A percentile compares a stretch with the other conserved stretches of the same genome.
These are phyloP conservation scores for Kluyveromyces lactis DNA, from an alignment of 805 yeast genomes.

Conservation along the genomic window DNA sequence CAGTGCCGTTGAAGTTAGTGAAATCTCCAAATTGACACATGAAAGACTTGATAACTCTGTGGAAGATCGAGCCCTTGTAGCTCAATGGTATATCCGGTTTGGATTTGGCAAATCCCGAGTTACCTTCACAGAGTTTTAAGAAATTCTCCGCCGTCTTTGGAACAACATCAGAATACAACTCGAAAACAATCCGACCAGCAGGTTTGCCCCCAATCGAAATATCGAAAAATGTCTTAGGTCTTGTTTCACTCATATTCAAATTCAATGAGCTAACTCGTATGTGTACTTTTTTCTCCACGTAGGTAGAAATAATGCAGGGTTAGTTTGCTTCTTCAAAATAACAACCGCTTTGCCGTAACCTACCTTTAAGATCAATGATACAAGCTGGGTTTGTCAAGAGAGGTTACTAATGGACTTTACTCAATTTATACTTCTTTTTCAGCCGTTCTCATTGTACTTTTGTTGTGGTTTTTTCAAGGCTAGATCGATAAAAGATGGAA, in stretches of 20 bases:
- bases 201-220: constrained; percentile 61
- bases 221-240: constrained; percentile 66
- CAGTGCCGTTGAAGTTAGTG: constrained; percentile 63
- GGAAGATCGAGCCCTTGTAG: constrained; percentile 85
- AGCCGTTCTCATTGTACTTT: too few relatives aligned
- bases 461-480: too few relatives aligned
- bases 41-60: constrained; percentile 79
- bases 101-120: constrained; percentile 39
- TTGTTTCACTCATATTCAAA: constrained; percentile 2
- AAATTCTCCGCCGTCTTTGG: constrained; percentile 90
- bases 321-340: too few relatives aligned
- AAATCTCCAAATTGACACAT: constrained; percentile 97
- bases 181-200: constrained; percentile 72
- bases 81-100: constrained; percentile 43
- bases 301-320: too few relatives aligned
- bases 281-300: too few relatives aligned
- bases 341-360: too few relatives aligned
- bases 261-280: too few relatives aligned
- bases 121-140: constrained; percentile 84
- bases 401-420: too few relatives aligned
- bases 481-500: background rate
- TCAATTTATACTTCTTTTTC: too few relatives aligned
- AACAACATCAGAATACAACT: constrained; percentile 61
- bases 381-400: too few relatives aligned
- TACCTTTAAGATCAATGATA: too few relatives aligned